Evolutionary conservation across 2,329 filamentous ascomycete species (phyloP), one percentile per base, ranked within the genome.

Genomic region (Nemania abortiva): DNA sequence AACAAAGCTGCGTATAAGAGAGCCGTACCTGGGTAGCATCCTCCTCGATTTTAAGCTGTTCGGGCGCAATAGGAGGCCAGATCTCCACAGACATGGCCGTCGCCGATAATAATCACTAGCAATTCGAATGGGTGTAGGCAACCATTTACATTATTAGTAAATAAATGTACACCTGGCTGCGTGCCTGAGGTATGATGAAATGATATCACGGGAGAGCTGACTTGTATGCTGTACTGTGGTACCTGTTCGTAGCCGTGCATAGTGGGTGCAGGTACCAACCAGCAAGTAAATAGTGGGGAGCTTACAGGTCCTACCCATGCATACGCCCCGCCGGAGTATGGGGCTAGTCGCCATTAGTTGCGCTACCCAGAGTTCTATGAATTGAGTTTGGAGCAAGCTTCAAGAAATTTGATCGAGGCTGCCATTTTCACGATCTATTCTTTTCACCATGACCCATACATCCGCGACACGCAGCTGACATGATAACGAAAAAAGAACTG

Each of bases 81-180:
- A 89, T 84, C 72, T 84, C 85, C 73, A 89, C 79, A 70, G 87
- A 88, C 87, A 89, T 89, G 72, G 69, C 52, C 42, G 59, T 78
- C 73, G 70, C 49, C 47, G 39, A 45, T 31, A 34, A 63, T 56
- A 31, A 65, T 45, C 55, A 53, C 53, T 54, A 27, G 47, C 20
- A 34, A 22, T 27, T 42, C 34, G 24, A 56, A 60, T 62, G 63
- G 52, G 22, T 42, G 22, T 52, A 77, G 75, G 74, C 75, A 77
- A 69, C 76, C 72, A 73, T 70, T 53, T 49, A 53, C 22, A 31
- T 15, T 13, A 45, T n/a, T 9, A 13, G 18, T 49, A 18, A 15
- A 27, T 31, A 31, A 52, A 62, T 45, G 66, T 45, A 62, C 20
- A 9, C 37, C 20, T 29, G 59, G 34, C 47, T 47, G 47, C 49